Conservation (phyloP, 805 yeast species). For the Lipomyces chichibuensis region DNA sequence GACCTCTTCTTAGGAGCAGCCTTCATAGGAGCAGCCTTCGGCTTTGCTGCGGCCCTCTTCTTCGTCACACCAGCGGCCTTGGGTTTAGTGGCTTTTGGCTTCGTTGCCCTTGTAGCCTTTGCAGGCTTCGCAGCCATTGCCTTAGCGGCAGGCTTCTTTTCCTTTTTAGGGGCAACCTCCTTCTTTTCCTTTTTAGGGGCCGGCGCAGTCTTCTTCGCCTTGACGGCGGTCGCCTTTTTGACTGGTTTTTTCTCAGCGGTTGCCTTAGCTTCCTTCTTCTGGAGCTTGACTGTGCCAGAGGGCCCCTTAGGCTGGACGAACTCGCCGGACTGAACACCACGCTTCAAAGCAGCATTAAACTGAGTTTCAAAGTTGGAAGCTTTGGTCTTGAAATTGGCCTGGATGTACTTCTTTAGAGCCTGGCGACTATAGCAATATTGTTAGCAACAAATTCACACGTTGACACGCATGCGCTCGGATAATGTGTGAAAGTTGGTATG, state of each 20-base stretch:
- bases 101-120: slow-evolving; percentile 22
- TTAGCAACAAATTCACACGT: neutral
- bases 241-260: slow-evolving; percentile 40
- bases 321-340: slow-evolving; percentile 76
- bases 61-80: slow-evolving; percentile 32
- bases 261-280: slow-evolving; percentile 50
- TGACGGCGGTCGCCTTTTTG: slow-evolving; percentile 42
- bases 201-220: slow-evolving; percentile 36
- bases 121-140: slow-evolving; percentile 25
- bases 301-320: slow-evolving; percentile 88
- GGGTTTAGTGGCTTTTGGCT: slow-evolving; percentile 31
- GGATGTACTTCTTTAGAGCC: slow-evolving; percentile 82
- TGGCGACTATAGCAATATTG: slow-evolving; percentile 60
- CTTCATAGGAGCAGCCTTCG: slow-evolving; percentile 42
- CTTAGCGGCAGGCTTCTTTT: slow-evolving; percentile 27
- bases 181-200: slow-evolving; percentile 36
- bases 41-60: slow-evolving; percentile 39
- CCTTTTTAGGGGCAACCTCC: slow-evolving; percentile 18
- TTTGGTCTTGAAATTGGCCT: slow-evolving; percentile 60
- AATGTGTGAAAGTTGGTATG: neutral
- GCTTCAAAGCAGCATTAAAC: slow-evolving; percentile 75
- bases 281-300: slow-evolving; percentile 78
- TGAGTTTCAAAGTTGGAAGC: slow-evolving; percentile 71
- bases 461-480: neutral
- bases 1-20: slow-evolving; percentile 36